A percentile compares a stretch with the other conserved stretches of the same genome.
Evolutionary conservation across 257 asterid species (phyloP).

Genomic region (Plectranthus barbatus): DNA sequence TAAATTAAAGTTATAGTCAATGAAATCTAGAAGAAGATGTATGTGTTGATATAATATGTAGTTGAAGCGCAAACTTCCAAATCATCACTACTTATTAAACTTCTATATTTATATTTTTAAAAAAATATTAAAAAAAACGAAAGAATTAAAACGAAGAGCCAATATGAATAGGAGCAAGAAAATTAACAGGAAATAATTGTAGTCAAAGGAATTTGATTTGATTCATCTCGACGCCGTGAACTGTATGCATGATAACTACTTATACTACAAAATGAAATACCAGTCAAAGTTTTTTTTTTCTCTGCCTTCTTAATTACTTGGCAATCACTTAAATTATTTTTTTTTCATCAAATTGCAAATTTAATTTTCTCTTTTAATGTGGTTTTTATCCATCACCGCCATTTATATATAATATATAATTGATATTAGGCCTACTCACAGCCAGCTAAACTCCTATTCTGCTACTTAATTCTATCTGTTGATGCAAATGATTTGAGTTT

Average conservation of each 20-base stretch:
- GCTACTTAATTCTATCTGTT: not conserved
- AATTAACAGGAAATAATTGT: not conserved
- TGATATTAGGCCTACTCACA: conserved; percentile 12
- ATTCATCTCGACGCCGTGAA: conserved; percentile 17
- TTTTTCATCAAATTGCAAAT: not conserved
- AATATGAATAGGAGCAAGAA: not conserved
- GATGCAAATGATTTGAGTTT: too few relatives aligned
- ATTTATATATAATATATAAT: not conserved
- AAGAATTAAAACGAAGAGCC: not conserved
- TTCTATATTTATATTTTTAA: not conserved
- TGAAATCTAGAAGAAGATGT: not conserved
- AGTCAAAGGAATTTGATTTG: conserved; percentile 13
- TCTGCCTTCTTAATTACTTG: conserved; percentile 4
- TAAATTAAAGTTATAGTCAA: not conserved
- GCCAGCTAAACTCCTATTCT: conserved; percentile 23
- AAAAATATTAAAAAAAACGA: too few relatives aligned
- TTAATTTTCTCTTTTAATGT: not conserved
- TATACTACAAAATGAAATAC: conserved; percentile 20
- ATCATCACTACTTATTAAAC: not conserved
- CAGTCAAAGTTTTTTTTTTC: conserved; percentile 22
- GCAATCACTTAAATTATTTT: not conserved
- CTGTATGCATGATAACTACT: conserved; percentile 18
- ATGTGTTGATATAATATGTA: too few relatives aligned
- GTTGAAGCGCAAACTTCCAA: not conserved
- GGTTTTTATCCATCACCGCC: conserved; percentile 20